Percentiles rank a stretch among this genome's conserved stretches.
phyloP scores from a whole-genome alignment of 2,329 filamentous ascomycete species.

The Biscogniauxia mediterranea region DNA sequence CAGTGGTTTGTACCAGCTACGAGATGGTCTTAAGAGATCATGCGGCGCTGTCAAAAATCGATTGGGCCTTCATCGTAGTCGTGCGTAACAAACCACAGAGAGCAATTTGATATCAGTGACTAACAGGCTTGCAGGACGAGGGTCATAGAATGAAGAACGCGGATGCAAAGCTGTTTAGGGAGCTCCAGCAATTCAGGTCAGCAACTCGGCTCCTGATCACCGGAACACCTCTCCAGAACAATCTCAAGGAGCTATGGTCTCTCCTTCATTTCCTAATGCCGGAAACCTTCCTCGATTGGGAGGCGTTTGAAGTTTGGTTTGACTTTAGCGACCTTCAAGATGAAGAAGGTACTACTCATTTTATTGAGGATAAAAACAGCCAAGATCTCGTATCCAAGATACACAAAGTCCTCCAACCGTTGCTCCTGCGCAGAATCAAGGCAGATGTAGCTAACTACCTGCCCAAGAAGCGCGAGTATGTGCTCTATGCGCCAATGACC shows the following conservation, averaged over 20 bases:
- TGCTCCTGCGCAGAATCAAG: constrained; percentile 85
- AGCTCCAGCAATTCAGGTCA: constrained; percentile 83
- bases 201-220: constrained; percentile 91
- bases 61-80: constrained; percentile 98
- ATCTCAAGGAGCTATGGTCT: constrained; percentile 92
- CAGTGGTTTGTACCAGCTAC: constrained; percentile 91
- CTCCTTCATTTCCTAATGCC: constrained; percentile 90
- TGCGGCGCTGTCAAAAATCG: constrained; percentile 75
- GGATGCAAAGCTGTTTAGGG: constrained; percentile 86
- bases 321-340: constrained; percentile 93
- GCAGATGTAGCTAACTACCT: constrained; percentile 86
- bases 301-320: constrained; percentile 94
- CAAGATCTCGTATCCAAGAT: constrained; percentile 81
- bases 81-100: constrained; percentile 41
- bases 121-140: constrained; percentile 64
- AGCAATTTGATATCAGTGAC: neutral
- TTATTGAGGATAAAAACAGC: constrained; percentile 75
- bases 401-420: constrained; percentile 88
- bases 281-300: constrained; percentile 88
- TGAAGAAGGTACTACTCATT: constrained; percentile 72
- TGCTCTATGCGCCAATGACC: constrained; percentile 90
- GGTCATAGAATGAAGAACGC: constrained; percentile 97
- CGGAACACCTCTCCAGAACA: constrained; percentile 93
- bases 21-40: constrained; percentile 94
- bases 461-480: constrained; percentile 96